A percentile compares a stretch with the other conserved stretches of the same genome.
Conservation (phyloP, 176 grass and related monocot genomes). For the Avena atlantica region DNA sequence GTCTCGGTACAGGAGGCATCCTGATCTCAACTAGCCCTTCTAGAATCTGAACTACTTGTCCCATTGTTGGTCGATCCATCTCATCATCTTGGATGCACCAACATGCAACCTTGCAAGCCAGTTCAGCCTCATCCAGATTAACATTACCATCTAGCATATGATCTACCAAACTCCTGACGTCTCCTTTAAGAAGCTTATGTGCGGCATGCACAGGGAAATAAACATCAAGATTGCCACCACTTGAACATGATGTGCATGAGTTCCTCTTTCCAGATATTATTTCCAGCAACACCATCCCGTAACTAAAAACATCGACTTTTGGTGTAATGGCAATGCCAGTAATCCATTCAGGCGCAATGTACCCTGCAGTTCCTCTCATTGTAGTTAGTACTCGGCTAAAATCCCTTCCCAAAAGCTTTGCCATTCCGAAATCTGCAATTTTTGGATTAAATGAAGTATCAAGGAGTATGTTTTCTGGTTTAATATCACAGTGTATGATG, state of each 20-base stretch:
- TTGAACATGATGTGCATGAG: too few species aligned
- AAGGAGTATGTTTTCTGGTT: neutral
- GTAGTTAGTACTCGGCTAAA: too few species aligned
- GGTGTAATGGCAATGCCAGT: neutral
- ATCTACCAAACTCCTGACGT: conserved; percentile 47
- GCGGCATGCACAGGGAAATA: neutral
- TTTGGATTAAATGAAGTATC: neutral
- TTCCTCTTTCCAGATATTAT: too few species aligned
- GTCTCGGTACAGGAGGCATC: conserved; percentile 41
- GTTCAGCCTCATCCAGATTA: neutral
- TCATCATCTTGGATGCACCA: conserved; percentile 57
- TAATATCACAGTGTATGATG: conserved; percentile 17
- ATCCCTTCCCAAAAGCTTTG: neutral
- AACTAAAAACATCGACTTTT: too few species aligned
- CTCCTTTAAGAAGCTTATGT: conserved; percentile 29
- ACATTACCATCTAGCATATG: conserved; percentile 8
- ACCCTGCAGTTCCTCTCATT: too few species aligned
- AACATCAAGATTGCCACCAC: too few species aligned
- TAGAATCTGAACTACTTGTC: conserved; percentile 40
- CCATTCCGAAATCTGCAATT: conserved; percentile 6
- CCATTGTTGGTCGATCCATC: conserved; percentile 51
- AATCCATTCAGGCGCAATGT: conserved; percentile 34
- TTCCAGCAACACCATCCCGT: too few species aligned
- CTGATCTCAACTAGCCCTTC: conserved; percentile 34
- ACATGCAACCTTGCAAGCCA: conserved; percentile 44